A percentile compares a stretch with the other conserved stretches of the same genome.
Conservation (phyloP, 352 stramenopile species). For the Peronospora tabacina region DNA sequence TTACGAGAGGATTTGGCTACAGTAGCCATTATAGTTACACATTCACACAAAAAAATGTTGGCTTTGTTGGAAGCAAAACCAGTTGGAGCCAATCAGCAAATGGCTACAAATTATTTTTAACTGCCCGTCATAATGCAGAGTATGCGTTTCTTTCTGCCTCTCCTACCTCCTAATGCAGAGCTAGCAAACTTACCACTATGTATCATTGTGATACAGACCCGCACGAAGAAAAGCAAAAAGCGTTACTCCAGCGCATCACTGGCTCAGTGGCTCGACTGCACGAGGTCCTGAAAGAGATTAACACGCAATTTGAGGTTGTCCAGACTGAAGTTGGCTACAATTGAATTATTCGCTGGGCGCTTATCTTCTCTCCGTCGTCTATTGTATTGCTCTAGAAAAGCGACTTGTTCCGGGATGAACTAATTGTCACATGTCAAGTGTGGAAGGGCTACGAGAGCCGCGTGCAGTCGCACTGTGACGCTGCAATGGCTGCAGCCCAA, state of each 20-base stretch:
- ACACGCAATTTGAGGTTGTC: constrained; percentile 70
- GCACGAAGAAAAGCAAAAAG: constrained; percentile 85
- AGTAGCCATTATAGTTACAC: background rate
- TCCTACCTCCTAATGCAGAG: background rate
- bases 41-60: no score
- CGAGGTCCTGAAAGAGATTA: constrained; percentile 81
- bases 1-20: constrained; percentile 53
- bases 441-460: constrained; percentile 81
- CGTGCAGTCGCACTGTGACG: constrained; percentile 63
- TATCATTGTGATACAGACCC: constrained; percentile 37
- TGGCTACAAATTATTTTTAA: constrained; percentile 1
- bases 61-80: no score
- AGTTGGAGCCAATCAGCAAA: constrained; percentile 8
- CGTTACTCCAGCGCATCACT: constrained; percentile 67
- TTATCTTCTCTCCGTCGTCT: no score
- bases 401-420: constrained; percentile 59
- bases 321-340: no score
- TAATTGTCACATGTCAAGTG: constrained; percentile 67
- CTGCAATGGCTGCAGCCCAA: constrained; percentile 20
- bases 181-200: constrained; percentile 1
- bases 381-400: constrained; percentile 53
- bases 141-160: constrained; percentile 1
- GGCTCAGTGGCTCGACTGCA: constrained; percentile 70
- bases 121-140: constrained; percentile 20
- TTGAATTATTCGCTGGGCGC: no score